Evolutionary conservation across 495 filamentous ascomycete genomes (phyloP).

Genomic region (Neurospora sp.): DNA sequence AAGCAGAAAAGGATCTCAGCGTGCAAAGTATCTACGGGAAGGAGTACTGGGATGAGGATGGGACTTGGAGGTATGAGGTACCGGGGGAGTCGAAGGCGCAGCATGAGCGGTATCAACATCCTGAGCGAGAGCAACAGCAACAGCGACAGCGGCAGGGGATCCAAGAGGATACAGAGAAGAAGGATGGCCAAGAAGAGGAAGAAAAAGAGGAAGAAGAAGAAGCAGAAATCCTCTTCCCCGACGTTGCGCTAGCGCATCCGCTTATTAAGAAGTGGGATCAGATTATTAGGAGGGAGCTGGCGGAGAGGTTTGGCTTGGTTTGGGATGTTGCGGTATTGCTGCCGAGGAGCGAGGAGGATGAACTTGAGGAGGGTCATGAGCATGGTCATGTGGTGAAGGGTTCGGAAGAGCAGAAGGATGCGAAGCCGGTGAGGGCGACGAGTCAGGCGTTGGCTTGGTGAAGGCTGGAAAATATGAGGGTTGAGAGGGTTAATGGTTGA

Average conservation of each 20-base stretch:
- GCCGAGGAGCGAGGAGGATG: background rate
- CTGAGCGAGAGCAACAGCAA: background rate
- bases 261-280: constrained; percentile 45
- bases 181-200: constrained; percentile 3
- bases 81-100: constrained; percentile 9
- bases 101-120: constrained; percentile 4
- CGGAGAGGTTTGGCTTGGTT: constrained; percentile 30
- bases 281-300: constrained; percentile 30
- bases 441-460: constrained; percentile 15
- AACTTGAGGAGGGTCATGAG: background rate
- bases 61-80: constrained; percentile 53
- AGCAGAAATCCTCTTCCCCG: constrained; percentile 31
- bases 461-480: background rate
- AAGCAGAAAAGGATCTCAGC: constrained; percentile 51
- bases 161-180: background rate
- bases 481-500: background rate
- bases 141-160: background rate
- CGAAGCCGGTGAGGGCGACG: background rate
- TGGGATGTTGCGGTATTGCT: constrained; percentile 15
- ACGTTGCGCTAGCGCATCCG: constrained; percentile 52
- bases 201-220: constrained; percentile 18
- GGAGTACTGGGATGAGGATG: constrained; percentile 49
- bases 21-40: constrained; percentile 52
- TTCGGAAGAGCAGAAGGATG: constrained; percentile 6
- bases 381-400: constrained; percentile 5